These are phyloP conservation scores for Cercis canadensis DNA, from an alignment of 306 rosid genomes.

Conservation along the genomic window DNA sequence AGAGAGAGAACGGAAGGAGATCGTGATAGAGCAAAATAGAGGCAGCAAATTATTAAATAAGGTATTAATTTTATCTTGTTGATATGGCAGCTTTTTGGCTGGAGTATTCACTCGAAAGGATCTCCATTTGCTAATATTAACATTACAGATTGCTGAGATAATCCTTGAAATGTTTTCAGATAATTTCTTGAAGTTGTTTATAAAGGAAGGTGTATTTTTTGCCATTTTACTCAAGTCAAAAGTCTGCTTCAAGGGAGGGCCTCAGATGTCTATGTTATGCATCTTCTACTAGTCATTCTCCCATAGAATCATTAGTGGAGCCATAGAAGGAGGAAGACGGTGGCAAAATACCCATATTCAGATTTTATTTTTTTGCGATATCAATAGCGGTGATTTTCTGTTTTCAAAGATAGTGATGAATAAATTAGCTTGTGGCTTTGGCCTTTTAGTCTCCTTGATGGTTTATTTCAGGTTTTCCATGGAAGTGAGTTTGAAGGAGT, in stretches of 20 bases:
- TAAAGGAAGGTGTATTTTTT: slow-evolving; percentile 94
- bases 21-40: no score
- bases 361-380: no score
- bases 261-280: slow-evolving; percentile 81
- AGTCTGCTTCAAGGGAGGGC: slow-evolving; percentile 61
- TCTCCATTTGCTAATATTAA: slow-evolving; percentile 78
- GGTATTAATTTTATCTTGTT: slow-evolving; percentile 40
- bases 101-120: slow-evolving; percentile 96
- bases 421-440: no score
- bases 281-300: slow-evolving; percentile 61
- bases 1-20: no score
- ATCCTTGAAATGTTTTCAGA: slow-evolving; percentile 76
- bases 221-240: slow-evolving; percentile 70
- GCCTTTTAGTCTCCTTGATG: no score
- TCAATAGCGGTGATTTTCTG: no score
- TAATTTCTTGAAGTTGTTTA: slow-evolving; percentile 69
- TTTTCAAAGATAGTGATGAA: no score
- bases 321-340: no score
- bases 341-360: no score
- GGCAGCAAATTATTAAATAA: no score
- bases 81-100: slow-evolving; percentile 79
- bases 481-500: no score
- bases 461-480: no score
- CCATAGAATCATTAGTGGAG: slow-evolving; percentile 45
- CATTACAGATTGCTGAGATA: slow-evolving; percentile 78